Evolutionary conservation across 1,139 yeast species (phyloP).

Genomic region (Suhomyces ambrosiae): DNA sequence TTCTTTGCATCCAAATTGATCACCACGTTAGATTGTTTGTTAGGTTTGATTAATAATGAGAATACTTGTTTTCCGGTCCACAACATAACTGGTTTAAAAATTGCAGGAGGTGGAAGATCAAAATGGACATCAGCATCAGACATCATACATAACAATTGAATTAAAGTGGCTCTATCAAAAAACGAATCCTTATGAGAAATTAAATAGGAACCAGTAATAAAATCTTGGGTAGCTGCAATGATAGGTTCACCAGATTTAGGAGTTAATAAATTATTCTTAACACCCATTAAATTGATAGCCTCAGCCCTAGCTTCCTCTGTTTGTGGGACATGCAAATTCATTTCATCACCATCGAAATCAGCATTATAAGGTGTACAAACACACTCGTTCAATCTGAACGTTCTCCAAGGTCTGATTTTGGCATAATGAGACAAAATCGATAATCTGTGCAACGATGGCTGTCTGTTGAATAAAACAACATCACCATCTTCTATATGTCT

Average conservation of each 20-base stretch:
- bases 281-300: constrained; percentile 97
- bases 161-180: constrained; percentile 82
- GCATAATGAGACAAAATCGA: constrained; percentile 96
- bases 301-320: constrained; percentile 99
- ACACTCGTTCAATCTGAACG: constrained; percentile 96
- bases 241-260: constrained; percentile 99
- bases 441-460: constrained; percentile 93
- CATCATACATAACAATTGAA: constrained; percentile 91
- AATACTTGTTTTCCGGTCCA: constrained; percentile 99
- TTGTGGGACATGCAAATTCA: constrained; percentile 98
- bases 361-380: constrained; percentile 99
- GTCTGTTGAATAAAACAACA: constrained; percentile 92
- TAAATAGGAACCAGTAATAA: constrained; percentile 92
- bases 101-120: constrained; percentile 94
- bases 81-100: constrained; percentile 80
- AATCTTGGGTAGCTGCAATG: constrained; percentile 99
- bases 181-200: constrained; percentile 93
- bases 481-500: constrained; percentile 98
- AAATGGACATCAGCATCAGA: constrained; percentile 86
- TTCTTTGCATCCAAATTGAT: constrained; percentile 94
- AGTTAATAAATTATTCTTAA: constrained; percentile 87
- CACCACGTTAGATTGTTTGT: constrained; percentile 68
- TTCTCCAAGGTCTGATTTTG: constrained; percentile 96
- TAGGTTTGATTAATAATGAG: constrained; percentile 84
- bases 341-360: constrained; percentile 99